Base-by-base conservation (phyloP, 129 eudicot species). In the Flaveria ramosissima region DNA sequence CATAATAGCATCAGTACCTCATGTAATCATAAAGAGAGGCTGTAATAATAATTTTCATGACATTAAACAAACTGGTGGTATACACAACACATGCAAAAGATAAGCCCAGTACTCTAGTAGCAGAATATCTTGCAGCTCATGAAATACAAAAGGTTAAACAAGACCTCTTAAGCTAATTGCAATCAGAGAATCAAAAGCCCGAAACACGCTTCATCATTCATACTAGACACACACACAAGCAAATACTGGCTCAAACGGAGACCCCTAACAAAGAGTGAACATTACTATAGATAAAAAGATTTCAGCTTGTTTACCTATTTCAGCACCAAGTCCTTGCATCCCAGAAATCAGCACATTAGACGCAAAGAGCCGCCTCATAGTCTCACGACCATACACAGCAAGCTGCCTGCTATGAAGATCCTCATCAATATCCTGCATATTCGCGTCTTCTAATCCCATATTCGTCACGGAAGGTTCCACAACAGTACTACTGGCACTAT, bases 351-450 rank as follows among this genome's bases (percentile, higher is more conserved):
- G 93, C 41, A 95, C 94, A 59, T 91, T 95, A 1, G 99, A 88
- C 0, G 92, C 99, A 70, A 95, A 95, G 8, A 91, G 86, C 23
- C 90, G 72, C 65, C 96, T 84, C 99, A 95, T 89, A 9, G 99
- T 95, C 89, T 92, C 99, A 16, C 99, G 96, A 3, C 99, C 99
- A 75, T 95, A 95, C 32, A 95, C 96, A 1, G 99, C 97, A n/a
- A 95, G 92, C 89, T 95, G 99, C 41, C 99, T 61, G 79, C 99
- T 95, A 80, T 95, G 99, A 4, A 91, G 96, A 86, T 95, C 97
- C 83, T 95, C 97, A 76, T 91, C 97, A 52, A 91, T 91, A 56
- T 91, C 92, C 66, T 85, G 83, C 70, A 84, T 78, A 69, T 82
- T 84, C 27, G 84, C 92, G 73, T 87, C 84, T 43, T 83, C 92